Conservation (phyloP, 208 protist genomes). For the Endotrypanum monterogeii region DNA sequence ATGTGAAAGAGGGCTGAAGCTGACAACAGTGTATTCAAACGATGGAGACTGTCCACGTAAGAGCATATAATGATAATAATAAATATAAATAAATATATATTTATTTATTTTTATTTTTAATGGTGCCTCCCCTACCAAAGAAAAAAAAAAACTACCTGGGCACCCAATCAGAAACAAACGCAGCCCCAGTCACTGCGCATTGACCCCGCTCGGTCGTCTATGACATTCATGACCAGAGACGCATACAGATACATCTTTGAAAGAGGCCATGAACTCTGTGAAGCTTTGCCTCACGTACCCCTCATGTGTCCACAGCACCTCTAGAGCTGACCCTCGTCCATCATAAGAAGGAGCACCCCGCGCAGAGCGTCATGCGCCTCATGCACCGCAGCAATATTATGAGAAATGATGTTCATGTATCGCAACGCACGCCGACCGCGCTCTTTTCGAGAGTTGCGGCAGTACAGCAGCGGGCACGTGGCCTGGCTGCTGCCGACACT, state of each 20-base stretch:
- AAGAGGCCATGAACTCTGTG: background rate
- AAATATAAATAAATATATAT: too few species aligned
- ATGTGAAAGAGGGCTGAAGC: too few species aligned
- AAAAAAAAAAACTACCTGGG: background rate
- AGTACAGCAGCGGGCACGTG: constrained; percentile 30
- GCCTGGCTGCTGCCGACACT: constrained; percentile 22
- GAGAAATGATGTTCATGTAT: constrained; percentile 54
- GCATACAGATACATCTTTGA: background rate
- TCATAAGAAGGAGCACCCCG: constrained; percentile 58
- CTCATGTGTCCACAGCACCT: background rate
- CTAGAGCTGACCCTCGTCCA: constrained; percentile 54
- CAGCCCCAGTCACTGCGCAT: background rate
- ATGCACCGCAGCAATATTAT: constrained; percentile 37
- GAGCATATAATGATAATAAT: too few species aligned
- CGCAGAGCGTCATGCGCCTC: constrained; percentile 58
- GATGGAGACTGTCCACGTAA: too few species aligned
- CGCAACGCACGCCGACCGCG: constrained; percentile 49
- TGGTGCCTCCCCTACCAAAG: too few species aligned
- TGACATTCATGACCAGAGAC: background rate
- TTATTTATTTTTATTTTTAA: too few species aligned
- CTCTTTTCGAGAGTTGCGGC: constrained; percentile 37
- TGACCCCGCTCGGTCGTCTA: background rate
- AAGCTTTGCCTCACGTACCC: background rate
- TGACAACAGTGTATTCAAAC: too few species aligned
- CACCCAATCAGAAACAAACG: background rate